Base-by-base conservation (phyloP, 2,329 filamentous ascomycete species). In the Parascedosporium putredinis region DNA sequence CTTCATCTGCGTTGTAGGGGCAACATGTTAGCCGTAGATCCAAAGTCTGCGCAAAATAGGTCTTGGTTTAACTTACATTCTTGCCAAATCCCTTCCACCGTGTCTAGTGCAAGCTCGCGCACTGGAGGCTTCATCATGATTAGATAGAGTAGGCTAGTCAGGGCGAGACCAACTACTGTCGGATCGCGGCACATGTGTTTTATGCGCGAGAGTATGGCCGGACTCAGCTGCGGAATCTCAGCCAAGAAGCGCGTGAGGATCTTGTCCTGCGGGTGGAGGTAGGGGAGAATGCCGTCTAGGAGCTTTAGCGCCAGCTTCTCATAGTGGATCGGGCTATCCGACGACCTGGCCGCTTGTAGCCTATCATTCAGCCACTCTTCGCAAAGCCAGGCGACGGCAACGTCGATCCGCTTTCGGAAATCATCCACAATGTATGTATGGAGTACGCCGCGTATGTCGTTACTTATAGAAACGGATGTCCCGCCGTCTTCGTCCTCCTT, bases 321-420 rank as follows among this genome's bases (percentile, higher is more conserved):
- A 64, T 95, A 96, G 63, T 93, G 79, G 29, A 33, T 27, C 12
- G 31, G 49, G 6, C 20, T 25, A 42, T 40, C 74, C 70, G 9
- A 63, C 62, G 29, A 64, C 65, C n/a, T 61, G 49, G 64, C 71
- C 51, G 60, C 69, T 53, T 63, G 68, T 55, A 70, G 67, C 64
- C 66, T 81, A 63, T 97, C 91, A 59, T 90, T 94, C 66, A 95
- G 97, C 91, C 93, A 98, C 67, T 98, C 93, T 64, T 98, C 93
- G 58, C 85, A 95, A 14, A 98, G 75, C 93, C 93, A 98, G 6
- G 84, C 83, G 47, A 97, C 88, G 1, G 89, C 91, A 20, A 93
- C 79, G 57, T 94, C 90, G 54, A 97, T 90, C 40, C 93, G 83
- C 54, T 78, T 83, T 50, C 91, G 82, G 68, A 95, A 98, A 62